Conservation (phyloP, 768 basidiomycete genomes). For the Cystofilobasidium macerans region DNA sequence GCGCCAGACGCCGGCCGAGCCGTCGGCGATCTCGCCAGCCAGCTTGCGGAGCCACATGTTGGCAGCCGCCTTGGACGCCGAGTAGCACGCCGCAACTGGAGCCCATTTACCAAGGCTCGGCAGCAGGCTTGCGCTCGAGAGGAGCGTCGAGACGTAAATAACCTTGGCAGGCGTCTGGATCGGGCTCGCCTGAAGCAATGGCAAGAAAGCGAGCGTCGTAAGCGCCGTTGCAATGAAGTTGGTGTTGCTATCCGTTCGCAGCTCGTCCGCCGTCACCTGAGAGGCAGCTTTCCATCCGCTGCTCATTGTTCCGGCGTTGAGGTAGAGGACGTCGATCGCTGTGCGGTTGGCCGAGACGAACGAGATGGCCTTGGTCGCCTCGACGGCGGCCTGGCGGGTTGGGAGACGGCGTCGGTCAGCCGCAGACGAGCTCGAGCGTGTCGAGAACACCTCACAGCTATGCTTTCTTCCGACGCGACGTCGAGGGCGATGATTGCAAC, state of each 20-base stretch:
- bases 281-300: background rate
- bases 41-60: conserved; percentile 11
- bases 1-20: background rate
- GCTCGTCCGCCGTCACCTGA: background rate
- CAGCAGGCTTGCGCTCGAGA: background rate
- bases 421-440: background rate
- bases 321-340: background rate
- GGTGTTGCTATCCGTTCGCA: background rate
- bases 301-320: conserved; percentile 1
- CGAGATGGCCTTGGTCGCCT: no score
- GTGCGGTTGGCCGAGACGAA: conserved; percentile 5
- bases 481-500: background rate
- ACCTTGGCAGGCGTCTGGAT: background rate
- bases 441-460: background rate
- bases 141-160: background rate
- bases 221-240: background rate
- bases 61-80: background rate
- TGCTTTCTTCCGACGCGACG: background rate
- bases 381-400: background rate
- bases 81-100: background rate
- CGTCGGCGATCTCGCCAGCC: conserved; percentile 2
- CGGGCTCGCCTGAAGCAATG: background rate
- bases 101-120: background rate
- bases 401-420: background rate
- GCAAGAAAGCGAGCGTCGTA: background rate